Percentiles rank a stretch among this genome's conserved stretches.
Conservation (phyloP, 305 asterid species). For the Vinca major region DNA sequence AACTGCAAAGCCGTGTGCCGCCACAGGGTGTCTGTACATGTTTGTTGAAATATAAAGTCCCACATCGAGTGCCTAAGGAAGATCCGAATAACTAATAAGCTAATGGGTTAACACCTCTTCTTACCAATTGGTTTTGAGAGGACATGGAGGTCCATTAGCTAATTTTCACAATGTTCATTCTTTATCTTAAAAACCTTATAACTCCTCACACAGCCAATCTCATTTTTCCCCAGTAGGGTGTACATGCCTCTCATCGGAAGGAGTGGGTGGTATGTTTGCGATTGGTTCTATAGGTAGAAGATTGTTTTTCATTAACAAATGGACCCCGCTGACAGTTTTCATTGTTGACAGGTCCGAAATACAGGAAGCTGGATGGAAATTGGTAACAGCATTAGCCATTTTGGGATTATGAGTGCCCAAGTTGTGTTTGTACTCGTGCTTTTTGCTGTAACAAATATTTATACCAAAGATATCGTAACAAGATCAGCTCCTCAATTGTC, state of each 20-base stretch:
- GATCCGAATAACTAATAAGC: too few species aligned
- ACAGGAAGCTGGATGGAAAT: slow-evolving; percentile 99
- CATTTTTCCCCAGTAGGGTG: not conserved
- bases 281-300: not conserved
- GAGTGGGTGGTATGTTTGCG: not conserved
- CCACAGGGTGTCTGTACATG: too few species aligned
- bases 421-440: slow-evolving; percentile 87
- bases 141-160: too few species aligned
- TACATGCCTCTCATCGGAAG: not conserved
- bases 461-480: slow-evolving; percentile 63
- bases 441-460: slow-evolving; percentile 57
- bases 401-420: slow-evolving; percentile 97
- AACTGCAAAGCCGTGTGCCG: too few species aligned
- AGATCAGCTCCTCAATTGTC: slow-evolving; percentile 39
- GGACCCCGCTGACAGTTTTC: not conserved
- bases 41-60: too few species aligned
- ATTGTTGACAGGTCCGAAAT: slow-evolving; percentile 52
- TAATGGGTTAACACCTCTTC: too few species aligned
- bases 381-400: slow-evolving; percentile 96
- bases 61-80: too few species aligned
- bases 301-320: not conserved
- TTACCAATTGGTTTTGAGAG: too few species aligned
- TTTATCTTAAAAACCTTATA: not conserved
- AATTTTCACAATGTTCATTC: too few species aligned
- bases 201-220: not conserved